Evolutionary conservation across 1,284 basidiomycete genomes (phyloP), one percentile per base, ranked within the genome.

Genomic region (Boletellus sp.): DNA sequence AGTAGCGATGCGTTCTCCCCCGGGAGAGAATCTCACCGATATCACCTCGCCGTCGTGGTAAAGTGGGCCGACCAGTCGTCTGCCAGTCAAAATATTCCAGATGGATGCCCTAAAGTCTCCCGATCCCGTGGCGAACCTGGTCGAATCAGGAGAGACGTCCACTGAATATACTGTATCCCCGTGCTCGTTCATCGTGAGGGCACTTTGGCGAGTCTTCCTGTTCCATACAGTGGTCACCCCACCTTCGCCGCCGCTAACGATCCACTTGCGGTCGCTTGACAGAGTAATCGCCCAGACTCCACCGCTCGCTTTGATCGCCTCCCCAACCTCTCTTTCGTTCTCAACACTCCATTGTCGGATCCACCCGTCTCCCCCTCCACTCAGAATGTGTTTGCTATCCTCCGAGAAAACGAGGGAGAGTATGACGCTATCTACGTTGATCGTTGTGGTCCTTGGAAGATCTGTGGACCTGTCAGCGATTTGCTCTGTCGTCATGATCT

Each of bases 231-330:
- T 39, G 21, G 35, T 12, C 7, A 45, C 35, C 7, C 32, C 16
- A 12, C n/a, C 50, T 28, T n/a, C 44, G 18, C n/a, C 43, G 36
- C 53, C 48, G 18, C 44, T 47, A 13, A 39, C 44, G 16, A 56
- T 7, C 19, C 19, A 28, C 28, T 33, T 47, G 4, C 53, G 44
- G 32, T 55, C 53, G 5, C 28, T 21, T 24, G 53, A 54, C 19
- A 41, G 16, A 8, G 28, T 37, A 19, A 44, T 21, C 12, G n/a
- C 28, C 32, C 33, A 19, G 43, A 47, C 37, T 22, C 24, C 37
- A 5, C 18, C 16, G 32, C 19, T 44, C n/a, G 30, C 30, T 30
- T 30, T 5, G 24, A 44, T 15, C 18, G 16, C 7, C 13, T 44
- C 13, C 16, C 32, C 32, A 12, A 35, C 33, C 28, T 35, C 32